These are phyloP conservation scores for Penicillium arizonense DNA, from an alignment of 495 filamentous ascomycete species.

Conservation along the genomic window DNA sequence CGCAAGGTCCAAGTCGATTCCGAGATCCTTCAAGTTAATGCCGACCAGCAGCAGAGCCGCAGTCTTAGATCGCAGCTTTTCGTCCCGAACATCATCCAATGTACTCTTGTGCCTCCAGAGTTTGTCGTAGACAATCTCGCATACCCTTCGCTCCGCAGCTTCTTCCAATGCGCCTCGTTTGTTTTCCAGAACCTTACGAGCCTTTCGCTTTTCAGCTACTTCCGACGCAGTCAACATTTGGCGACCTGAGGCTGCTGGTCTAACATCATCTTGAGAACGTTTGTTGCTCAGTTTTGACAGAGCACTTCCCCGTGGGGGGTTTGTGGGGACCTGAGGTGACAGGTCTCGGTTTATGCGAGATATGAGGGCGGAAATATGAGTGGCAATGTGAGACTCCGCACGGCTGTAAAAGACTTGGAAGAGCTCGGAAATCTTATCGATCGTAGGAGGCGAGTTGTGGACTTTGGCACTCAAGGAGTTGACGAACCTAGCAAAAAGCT, in stretches of 20 bases:
- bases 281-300: slow-evolving; percentile 25
- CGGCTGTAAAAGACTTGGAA: slow-evolving; percentile 94
- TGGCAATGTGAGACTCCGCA: slow-evolving; percentile 79
- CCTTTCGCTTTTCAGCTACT: slow-evolving; percentile 73
- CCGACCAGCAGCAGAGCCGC: slow-evolving; percentile 88
- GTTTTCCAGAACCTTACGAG: slow-evolving; percentile 70
- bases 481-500: slow-evolving; percentile 66
- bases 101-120: slow-evolving; percentile 91
- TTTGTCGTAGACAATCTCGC: slow-evolving; percentile 80
- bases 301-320: slow-evolving; percentile 12
- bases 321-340: slow-evolving; percentile 48
- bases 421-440: slow-evolving; percentile 77
- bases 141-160: slow-evolving; percentile 84
- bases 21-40: slow-evolving; percentile 83
- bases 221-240: slow-evolving; percentile 93
- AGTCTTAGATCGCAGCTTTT: slow-evolving; percentile 91
- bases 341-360: slow-evolving; percentile 67
- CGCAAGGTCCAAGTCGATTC: slow-evolving; percentile 64
- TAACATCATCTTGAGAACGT: slow-evolving; percentile 27
- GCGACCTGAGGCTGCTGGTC: slow-evolving; percentile 50
- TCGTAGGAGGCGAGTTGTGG: slow-evolving; percentile 76
- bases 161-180: slow-evolving; percentile 81
- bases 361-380: slow-evolving; percentile 80
- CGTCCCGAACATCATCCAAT: slow-evolving; percentile 91
- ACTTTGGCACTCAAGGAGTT: slow-evolving; percentile 87